A percentile compares a stretch with the other conserved stretches of the same genome.
Conservation (phyloP, 768 basidiomycete genomes). For the Sistotremastrum suecicum region DNA sequence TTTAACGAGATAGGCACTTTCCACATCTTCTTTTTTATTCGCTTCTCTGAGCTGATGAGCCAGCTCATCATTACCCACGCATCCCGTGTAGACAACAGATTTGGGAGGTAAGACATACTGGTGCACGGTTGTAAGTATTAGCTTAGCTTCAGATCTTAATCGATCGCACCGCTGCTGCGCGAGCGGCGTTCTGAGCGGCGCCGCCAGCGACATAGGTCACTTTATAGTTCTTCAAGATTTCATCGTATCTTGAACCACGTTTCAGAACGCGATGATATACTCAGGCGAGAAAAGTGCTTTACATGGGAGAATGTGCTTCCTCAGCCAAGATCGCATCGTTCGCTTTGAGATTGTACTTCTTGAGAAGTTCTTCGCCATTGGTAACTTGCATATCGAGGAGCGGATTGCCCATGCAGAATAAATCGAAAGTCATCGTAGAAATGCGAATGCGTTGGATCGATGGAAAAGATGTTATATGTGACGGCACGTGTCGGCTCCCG, state of each 20-base stretch:
- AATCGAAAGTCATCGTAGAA: slow-evolving; percentile 35
- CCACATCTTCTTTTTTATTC: slow-evolving; percentile 84
- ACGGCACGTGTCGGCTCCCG: too few relatives aligned
- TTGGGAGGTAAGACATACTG: slow-evolving; percentile 83
- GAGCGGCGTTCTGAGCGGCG: slow-evolving; percentile 92
- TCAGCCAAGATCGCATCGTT: slow-evolving; percentile 95
- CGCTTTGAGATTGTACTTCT: slow-evolving; percentile 82
- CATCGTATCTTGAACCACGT: slow-evolving; percentile 57
- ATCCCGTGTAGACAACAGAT: slow-evolving; percentile 89
- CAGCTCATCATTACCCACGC: slow-evolving; percentile 87
- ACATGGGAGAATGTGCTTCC: slow-evolving; percentile 83
- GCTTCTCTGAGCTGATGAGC: slow-evolving; percentile 79
- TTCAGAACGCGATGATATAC: neutral
- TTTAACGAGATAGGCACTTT: slow-evolving; percentile 80
- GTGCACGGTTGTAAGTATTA: slow-evolving; percentile 3
- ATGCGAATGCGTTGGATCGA: slow-evolving; percentile 11
- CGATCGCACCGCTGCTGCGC: slow-evolving; percentile 78
- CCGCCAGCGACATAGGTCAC: slow-evolving; percentile 93
- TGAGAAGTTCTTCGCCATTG: slow-evolving; percentile 68
- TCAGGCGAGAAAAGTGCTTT: slow-evolving; percentile 13
- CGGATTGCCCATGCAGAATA: slow-evolving; percentile 93
- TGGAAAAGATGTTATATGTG: too few relatives aligned
- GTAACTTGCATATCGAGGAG: slow-evolving; percentile 92
- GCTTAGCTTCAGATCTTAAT: neutral
- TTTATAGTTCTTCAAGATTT: slow-evolving; percentile 59